These are phyloP conservation scores for Cicer cuneatum DNA, from an alignment of 306 rosid species.

Conservation along the genomic window DNA sequence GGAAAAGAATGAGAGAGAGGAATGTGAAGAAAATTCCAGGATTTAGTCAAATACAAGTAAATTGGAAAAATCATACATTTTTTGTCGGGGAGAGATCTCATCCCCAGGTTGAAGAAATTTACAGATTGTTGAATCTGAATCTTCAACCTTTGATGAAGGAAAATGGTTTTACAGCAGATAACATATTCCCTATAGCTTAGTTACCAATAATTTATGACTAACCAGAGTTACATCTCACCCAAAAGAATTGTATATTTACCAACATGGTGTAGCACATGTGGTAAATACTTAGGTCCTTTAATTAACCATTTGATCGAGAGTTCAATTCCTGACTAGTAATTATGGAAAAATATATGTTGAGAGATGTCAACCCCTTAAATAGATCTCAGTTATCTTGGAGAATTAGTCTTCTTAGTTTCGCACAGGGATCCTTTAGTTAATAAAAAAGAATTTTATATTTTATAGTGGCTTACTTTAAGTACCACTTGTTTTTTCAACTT, in stretches of 20 bases:
- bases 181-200: constrained; percentile 29
- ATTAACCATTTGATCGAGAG: too few species aligned
- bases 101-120: constrained; percentile 52
- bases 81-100: constrained; percentile 53
- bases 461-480: constrained; percentile 14
- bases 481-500: constrained; percentile 2
- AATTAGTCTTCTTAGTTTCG: too few species aligned
- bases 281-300: too few species aligned
- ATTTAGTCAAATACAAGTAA: constrained; percentile 54
- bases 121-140: constrained; percentile 48
- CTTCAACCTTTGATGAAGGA: constrained; percentile 59
- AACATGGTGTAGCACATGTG: too few species aligned
- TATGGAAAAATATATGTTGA: too few species aligned
- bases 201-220: constrained; percentile 31
- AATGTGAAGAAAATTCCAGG: constrained; percentile 58
- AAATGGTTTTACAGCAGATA: constrained; percentile 39
- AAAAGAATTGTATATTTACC: not conserved
- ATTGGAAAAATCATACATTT: constrained; percentile 52
- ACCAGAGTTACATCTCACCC: constrained; percentile 1
- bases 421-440: too few species aligned
- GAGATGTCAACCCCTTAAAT: too few species aligned
- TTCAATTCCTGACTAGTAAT: too few species aligned
- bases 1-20: constrained; percentile 57
- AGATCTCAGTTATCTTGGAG: too few species aligned
- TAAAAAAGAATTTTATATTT: too few species aligned